Base-by-base conservation (phyloP, 129 eudicot genomes). In the Artemisia argyi region DNA sequence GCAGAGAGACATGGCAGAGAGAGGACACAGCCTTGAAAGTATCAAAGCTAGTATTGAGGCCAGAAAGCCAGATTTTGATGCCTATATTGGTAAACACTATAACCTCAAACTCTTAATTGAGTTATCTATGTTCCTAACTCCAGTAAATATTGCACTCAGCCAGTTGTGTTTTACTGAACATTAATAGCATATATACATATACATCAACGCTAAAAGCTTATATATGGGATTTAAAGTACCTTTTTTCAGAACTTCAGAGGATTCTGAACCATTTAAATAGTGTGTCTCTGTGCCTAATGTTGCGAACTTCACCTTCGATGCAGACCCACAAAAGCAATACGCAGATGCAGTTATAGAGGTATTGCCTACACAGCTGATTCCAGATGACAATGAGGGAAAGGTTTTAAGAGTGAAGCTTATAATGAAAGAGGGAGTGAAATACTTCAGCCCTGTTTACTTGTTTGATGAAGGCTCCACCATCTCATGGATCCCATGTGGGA, bases 11-110 rank as follows among this genome's bases (percentile, higher is more conserved):
- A 95, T 90, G 99, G 97, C 97, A 73, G 99, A 95, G 78, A 84
- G 99, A 86, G 99, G 99, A 62, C 99, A 95, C 91, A 95, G 97
- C 76, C 97, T 95, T 59, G 97, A 95, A 61, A 95, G 99, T 82
- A 95, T 95, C 78, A 90, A 95, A 73, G 99, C 99, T 64, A 95
- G 97, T 72, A 95, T 95, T 68, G 99, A 95, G 82, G 97, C 99
- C 83, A 78, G 99, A 57, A 94, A 94, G 79, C 98, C 98, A 11
- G 98, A 94, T 73, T 94, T 94, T 67, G 98, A 94, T 79, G 98
- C 98, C 57, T 94, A 76, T 81, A 95, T 95, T 55, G 99, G 99
- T 90, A 87, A 79, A 5, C 16, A 32, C 22, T 60, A 22, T 58
- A 58, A 58, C 47, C 44, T 60, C 17, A 72, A 58, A 12, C n/a